These are phyloP conservation scores for Ascochyta clinopodiicola DNA, from an alignment of 2,329 filamentous ascomycete species.

Conservation along the genomic window DNA sequence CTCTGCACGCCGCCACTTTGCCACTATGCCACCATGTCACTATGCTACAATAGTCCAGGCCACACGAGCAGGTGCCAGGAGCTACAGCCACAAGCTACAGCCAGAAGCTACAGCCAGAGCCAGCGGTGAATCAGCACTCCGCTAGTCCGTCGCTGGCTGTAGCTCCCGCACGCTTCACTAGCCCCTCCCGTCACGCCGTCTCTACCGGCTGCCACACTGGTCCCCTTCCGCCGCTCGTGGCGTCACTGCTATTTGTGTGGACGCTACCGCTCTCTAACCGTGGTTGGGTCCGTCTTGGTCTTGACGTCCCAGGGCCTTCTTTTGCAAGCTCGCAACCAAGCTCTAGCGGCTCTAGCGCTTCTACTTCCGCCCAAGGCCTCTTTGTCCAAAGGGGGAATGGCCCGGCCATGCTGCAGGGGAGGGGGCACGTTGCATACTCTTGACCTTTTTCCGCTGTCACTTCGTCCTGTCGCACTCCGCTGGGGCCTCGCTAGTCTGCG, in stretches of 20 bases:
- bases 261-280: constrained; percentile 28
- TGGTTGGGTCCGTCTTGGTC: constrained; percentile 40
- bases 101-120: constrained; percentile 15
- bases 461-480: constrained; percentile 20
- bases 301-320: constrained; percentile 33
- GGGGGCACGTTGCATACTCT: constrained; percentile 41
- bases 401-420: constrained; percentile 34
- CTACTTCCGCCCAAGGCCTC: constrained; percentile 40
- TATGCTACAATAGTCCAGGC: constrained; percentile 25
- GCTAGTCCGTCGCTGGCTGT: constrained; percentile 23
- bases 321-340: constrained; percentile 42
- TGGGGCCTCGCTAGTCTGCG: constrained; percentile 15
- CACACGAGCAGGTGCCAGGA: constrained; percentile 46
- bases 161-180: constrained; percentile 51
- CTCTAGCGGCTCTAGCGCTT: constrained; percentile 47
- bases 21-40: no score
- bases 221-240: constrained; percentile 39
- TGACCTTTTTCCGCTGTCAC: constrained; percentile 19
- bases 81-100: no score
- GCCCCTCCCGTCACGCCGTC: constrained; percentile 42
- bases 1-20: no score
- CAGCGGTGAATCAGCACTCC: constrained; percentile 44
- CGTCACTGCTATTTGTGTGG: constrained; percentile 48
- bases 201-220: constrained; percentile 42
- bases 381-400: constrained; percentile 48